Conservation (phyloP, 495 filamentous ascomycete genomes). For the Aspergillus olivimuriae region DNA sequence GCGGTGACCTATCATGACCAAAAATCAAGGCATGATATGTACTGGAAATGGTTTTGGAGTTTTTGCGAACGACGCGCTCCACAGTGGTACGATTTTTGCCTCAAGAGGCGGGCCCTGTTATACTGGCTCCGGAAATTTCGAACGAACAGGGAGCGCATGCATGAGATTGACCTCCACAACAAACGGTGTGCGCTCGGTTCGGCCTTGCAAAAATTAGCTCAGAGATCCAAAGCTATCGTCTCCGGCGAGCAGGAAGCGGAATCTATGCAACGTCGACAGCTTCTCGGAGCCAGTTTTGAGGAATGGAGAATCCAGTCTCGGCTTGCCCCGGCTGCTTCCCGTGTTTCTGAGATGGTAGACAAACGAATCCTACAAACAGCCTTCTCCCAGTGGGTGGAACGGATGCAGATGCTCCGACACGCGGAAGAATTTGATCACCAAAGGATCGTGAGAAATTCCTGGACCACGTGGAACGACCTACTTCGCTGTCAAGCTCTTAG, state of each 20-base stretch:
- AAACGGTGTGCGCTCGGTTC: conserved; percentile 20
- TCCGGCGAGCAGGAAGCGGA: conserved; percentile 27
- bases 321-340: conserved; percentile 42
- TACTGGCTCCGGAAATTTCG: conserved; percentile 41
- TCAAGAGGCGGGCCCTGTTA: conserved; percentile 41
- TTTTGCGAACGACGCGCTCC: conserved; percentile 50
- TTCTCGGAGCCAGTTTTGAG: conserved; percentile 24
- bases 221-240: conserved; percentile 22
- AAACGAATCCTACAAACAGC: conserved; percentile 42
- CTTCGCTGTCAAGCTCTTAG: conserved; percentile 50
- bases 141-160: conserved; percentile 35
- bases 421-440: conserved; percentile 48
- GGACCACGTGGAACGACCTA: conserved; percentile 61
- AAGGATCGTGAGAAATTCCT: conserved; percentile 51
- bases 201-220: conserved; percentile 27
- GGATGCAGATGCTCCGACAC: conserved; percentile 41
- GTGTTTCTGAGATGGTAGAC: conserved; percentile 40
- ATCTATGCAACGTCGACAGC: conserved; percentile 22
- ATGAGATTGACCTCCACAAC: conserved; percentile 31
- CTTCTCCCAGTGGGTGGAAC: conserved; percentile 47
- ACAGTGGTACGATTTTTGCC: conserved; percentile 41
- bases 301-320: conserved; percentile 38
- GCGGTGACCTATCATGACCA: conserved; percentile 40
- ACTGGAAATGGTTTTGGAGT: conserved; percentile 51
- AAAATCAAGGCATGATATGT: conserved; percentile 38